These are phyloP conservation scores for Solanum pinnatisectum DNA, from an alignment of 257 asterid species.

Conservation along the genomic window DNA sequence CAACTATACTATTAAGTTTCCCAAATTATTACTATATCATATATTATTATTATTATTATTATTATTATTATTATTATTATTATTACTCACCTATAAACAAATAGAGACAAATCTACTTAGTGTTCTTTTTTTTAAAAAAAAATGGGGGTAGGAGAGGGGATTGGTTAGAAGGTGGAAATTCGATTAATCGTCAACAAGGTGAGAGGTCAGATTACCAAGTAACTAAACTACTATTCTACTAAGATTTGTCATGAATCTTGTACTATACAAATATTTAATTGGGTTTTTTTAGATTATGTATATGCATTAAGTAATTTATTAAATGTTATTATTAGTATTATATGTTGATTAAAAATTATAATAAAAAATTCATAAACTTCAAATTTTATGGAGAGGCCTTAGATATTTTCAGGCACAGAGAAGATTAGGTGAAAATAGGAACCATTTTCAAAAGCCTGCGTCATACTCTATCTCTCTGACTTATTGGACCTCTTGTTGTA, in stretches of 20 bases:
- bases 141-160: not conserved
- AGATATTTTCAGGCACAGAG: not conserved
- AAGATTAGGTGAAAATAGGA: not conserved
- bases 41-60: too few relatives aligned
- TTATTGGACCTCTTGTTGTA: not conserved
- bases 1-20: not conserved
- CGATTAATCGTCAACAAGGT: not conserved
- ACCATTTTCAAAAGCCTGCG: not conserved
- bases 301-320: not conserved
- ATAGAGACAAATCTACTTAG: not conserved
- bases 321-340: not conserved
- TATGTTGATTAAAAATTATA: not conserved
- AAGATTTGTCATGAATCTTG: not conserved
- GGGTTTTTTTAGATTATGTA: not conserved
- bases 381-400: not conserved
- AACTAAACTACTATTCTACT: not conserved
- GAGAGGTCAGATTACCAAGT: accelerated
- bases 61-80: too few relatives aligned
- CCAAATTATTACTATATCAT: not conserved
- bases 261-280: not conserved
- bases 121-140: too few relatives aligned
- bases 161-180: not conserved
- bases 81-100: not conserved
- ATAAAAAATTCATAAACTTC: not conserved
- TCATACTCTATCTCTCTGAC: not conserved